Evolutionary conservation across 1,284 basidiomycete genomes (phyloP), one percentile per base, ranked within the genome.

Genomic region (Ceratobasidium theobromae): DNA sequence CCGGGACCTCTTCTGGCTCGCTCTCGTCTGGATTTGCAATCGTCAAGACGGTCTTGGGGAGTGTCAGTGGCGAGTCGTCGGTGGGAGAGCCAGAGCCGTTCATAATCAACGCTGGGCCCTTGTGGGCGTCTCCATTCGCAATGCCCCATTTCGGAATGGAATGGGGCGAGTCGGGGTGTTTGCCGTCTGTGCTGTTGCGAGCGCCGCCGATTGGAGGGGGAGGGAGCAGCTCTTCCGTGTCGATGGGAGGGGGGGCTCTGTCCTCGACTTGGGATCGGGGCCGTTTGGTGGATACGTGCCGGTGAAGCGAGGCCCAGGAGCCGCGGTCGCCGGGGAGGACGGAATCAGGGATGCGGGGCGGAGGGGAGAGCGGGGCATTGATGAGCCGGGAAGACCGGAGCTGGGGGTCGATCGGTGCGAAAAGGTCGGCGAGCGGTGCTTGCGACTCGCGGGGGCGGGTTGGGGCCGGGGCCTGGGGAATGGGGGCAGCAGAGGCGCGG

Each of bases 101-200:
- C 25, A 32, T 51, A 25, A 64, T 41, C n/a, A 64, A 23, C 25
- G 33, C 46, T 14, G 58, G 58, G 1, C 58, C 58, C 1, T 35
- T 32, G 9, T 45, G 55, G 6, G 57, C 3, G 18, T 23, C 27
- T 8, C 23, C 35, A n/a, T 49, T 64, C n/a, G 58, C 35, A 35
- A 64, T 64, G 5, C 58, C 58, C 58, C 46, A 64, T 40, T 64
- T 64, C 18, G 58, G 58, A 27, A 64, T 64, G 1, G 58, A 64
- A 23, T 64, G 58, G 9, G 58, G 58, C 33, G 58, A 64, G 25
- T 64, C 58, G 25, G 58, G 58, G 38, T 64, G 58, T 12, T 40
- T 35, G 43, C 28, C 45, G 4, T 40, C 53, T 16, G 43, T 8
- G 35, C 35, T 16, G 35, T 38, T 16, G 35, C 8, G 35, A 38